Percentiles rank a stretch among this genome's conserved stretches.
Conservation (phyloP, 352 stramenopile species). For the Pythium chondricola region DNA sequence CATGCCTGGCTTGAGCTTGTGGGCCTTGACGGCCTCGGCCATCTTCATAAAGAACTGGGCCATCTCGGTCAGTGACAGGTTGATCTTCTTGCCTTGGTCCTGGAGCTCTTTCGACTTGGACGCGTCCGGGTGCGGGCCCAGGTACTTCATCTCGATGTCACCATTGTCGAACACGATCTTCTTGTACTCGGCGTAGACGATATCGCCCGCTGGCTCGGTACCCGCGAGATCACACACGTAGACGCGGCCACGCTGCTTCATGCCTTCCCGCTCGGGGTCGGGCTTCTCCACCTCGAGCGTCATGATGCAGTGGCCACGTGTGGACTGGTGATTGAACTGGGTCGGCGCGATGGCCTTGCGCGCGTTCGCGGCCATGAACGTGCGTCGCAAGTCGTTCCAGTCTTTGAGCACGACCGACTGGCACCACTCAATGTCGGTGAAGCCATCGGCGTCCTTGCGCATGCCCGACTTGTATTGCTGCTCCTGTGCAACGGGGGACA, state of each 20-base stretch:
- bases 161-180: constrained; percentile 89
- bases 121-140: constrained; percentile 84
- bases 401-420: constrained; percentile 88
- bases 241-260: constrained; percentile 87
- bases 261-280: constrained; percentile 82
- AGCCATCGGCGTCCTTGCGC: constrained; percentile 91
- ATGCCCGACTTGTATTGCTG: constrained; percentile 95
- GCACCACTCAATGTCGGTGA: constrained; percentile 95
- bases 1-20: constrained; percentile 91
- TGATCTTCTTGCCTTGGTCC: constrained; percentile 95
- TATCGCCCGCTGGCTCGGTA: constrained; percentile 91
- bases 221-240: constrained; percentile 93
- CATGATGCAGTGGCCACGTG: constrained; percentile 94
- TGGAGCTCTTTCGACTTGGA: constrained; percentile 93
- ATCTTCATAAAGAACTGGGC: constrained; percentile 97
- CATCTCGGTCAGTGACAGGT: constrained; percentile 93
- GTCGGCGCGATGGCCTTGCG: constrained; percentile 92
- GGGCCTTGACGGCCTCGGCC: constrained; percentile 90
- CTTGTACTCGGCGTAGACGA: constrained; percentile 92
- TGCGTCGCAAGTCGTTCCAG: constrained; percentile 90
- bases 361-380: constrained; percentile 89
- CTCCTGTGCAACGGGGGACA: constrained; percentile 90
- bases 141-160: constrained; percentile 90
- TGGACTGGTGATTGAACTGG: constrained; percentile 94
- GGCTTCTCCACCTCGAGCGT: constrained; percentile 93